phyloP scores from a whole-genome alignment of 2,329 filamentous ascomycete species.

The Cryphonectria radicalis region DNA sequence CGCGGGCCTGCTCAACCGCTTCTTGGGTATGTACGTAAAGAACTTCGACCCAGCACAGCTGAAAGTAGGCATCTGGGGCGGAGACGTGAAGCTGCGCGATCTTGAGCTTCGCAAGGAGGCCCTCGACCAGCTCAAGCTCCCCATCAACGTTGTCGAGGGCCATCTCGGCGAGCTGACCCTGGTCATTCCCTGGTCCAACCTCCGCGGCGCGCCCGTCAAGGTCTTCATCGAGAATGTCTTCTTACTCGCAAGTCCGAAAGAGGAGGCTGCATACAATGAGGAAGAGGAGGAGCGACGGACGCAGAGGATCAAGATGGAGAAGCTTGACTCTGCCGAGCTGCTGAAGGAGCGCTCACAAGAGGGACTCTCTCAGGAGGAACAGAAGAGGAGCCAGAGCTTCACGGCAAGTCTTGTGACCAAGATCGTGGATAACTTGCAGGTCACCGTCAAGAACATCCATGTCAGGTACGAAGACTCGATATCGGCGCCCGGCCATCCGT shows the following conservation, averaged over 20 bases:
- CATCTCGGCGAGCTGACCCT: slow-evolving; percentile 91
- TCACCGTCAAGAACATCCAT: slow-evolving; percentile 98
- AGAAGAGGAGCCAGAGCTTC: slow-evolving; percentile 97
- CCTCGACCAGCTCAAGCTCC: slow-evolving; percentile 93
- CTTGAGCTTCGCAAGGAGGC: slow-evolving; percentile 93
- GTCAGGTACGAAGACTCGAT: slow-evolving; percentile 98
- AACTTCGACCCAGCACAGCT: slow-evolving; percentile 98
- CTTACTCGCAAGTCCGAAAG: slow-evolving; percentile 90
- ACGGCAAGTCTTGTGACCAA: slow-evolving; percentile 93
- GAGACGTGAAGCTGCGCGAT: slow-evolving; percentile 93
- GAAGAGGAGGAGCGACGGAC: slow-evolving; percentile 87
- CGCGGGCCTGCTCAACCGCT: slow-evolving; percentile 96
- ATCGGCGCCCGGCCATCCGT: slow-evolving; percentile 91
- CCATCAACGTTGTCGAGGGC: slow-evolving; percentile 94
- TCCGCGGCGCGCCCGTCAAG: slow-evolving; percentile 91
- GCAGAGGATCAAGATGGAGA: slow-evolving; percentile 97
- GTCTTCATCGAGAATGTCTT: slow-evolving; percentile 97
- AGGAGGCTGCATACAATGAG: slow-evolving; percentile 90
- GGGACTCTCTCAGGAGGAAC: slow-evolving; percentile 91
- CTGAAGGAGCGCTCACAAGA: slow-evolving; percentile 91
- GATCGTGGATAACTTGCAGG: slow-evolving; percentile 97
- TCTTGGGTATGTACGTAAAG: slow-evolving; percentile 99
- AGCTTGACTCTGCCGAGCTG: slow-evolving; percentile 93
- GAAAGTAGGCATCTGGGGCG: slow-evolving; percentile 98
- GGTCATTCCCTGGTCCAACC: slow-evolving; percentile 95